Percentiles rank a stretch among this genome's conserved stretches.
These are phyloP conservation scores for Hypoxylon sp. DNA, from an alignment of 2,329 filamentous ascomycete genomes.

Conservation along the genomic window DNA sequence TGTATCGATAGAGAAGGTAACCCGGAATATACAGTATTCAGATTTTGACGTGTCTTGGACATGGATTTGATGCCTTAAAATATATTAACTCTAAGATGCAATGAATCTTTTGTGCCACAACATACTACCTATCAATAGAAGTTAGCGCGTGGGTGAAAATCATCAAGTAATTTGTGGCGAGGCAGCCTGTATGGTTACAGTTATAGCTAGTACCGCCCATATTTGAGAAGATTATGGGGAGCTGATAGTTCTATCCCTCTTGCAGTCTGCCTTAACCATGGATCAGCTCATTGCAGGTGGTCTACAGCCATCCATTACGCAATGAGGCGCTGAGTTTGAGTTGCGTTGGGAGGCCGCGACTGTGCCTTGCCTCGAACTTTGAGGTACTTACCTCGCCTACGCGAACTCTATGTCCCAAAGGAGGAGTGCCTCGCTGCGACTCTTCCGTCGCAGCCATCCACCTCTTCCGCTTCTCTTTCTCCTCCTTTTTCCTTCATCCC, in stretches of 20 bases:
- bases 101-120: not conserved
- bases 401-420: conserved; percentile 32
- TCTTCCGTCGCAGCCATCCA: conserved; percentile 29
- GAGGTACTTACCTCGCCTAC: conserved; percentile 23
- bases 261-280: conserved; percentile 14
- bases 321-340: conserved; percentile 40
- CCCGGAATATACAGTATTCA: not conserved
- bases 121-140: not conserved
- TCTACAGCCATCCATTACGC: conserved; percentile 33
- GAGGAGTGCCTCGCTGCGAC: conserved; percentile 28
- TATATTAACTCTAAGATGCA: not conserved
- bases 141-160: not conserved
- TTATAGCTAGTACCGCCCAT: conserved; percentile 6
- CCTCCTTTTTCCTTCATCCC: conserved; percentile 9
- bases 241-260: conserved; percentile 15
- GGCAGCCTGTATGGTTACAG: conserved; percentile 8
- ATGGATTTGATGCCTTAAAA: not conserved
- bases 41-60: conserved; percentile 1
- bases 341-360: conserved; percentile 32
- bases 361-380: conserved; percentile 27
- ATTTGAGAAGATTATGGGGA: conserved; percentile 16
- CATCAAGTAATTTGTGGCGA: conserved; percentile 3
- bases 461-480: conserved; percentile 13
- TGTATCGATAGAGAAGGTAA: not conserved
- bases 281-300: conserved; percentile 37